Evolutionary conservation across 2,329 filamentous ascomycete genomes (phyloP).

Genomic region (Epicoccum sorghinum): DNA sequence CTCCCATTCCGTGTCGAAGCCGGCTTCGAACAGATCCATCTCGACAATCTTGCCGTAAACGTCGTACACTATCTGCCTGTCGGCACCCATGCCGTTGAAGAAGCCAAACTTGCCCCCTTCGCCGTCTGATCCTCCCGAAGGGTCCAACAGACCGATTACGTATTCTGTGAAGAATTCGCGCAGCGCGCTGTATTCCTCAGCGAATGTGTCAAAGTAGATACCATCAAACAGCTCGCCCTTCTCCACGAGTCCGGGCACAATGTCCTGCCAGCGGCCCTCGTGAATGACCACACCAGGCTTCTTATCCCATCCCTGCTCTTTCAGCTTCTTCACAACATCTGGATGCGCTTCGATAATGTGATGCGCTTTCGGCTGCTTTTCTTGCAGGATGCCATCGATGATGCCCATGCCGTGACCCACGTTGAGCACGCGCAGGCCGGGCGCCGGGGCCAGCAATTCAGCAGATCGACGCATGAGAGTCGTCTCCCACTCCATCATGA

Average conservation of each 20-base stretch:
- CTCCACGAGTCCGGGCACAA: constrained; percentile 53
- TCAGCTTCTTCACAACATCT: constrained; percentile 53
- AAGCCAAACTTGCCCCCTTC: constrained; percentile 65
- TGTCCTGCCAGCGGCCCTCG: constrained; percentile 58
- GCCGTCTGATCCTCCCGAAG: constrained; percentile 46
- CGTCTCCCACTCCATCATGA: constrained; percentile 62
- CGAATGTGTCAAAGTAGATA: constrained; percentile 97
- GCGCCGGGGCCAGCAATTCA: constrained; percentile 48
- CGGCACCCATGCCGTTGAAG: constrained; percentile 83
- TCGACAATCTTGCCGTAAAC: constrained; percentile 91
- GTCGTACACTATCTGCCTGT: constrained; percentile 92
- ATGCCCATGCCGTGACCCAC: constrained; percentile 60
- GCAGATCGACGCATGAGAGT: constrained; percentile 56
- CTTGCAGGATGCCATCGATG: constrained; percentile 55
- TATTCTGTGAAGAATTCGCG: constrained; percentile 87
- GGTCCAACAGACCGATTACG: constrained; percentile 78
- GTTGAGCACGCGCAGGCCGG: constrained; percentile 55
- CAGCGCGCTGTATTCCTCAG: constrained; percentile 87
- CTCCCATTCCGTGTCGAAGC: constrained; percentile 87
- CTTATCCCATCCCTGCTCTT: constrained; percentile 55
- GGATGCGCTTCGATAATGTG: constrained; percentile 61
- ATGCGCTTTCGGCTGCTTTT: constrained; percentile 51
- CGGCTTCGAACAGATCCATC: constrained; percentile 86
- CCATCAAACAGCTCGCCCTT: constrained; percentile 54
- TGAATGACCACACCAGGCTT: constrained; percentile 57